Base-by-base conservation (phyloP, 1,139 yeast species). In the Hyphopichia khmerensis region DNA sequence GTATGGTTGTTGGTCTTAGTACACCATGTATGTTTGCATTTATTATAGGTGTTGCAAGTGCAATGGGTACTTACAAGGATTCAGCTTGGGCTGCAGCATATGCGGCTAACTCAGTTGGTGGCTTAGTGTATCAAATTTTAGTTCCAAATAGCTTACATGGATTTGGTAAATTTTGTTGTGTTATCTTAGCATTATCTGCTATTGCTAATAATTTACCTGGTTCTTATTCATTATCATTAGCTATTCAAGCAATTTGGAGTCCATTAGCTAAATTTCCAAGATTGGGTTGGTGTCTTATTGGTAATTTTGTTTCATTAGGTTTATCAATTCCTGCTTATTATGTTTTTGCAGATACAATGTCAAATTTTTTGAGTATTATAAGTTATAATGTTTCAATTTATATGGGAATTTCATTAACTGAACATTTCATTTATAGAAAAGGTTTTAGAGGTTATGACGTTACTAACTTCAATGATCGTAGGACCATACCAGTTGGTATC, bases 281-380 rank as follows among this genome's bases (percentile, higher is more conserved):
- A 43, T 49, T 62, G 37, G 57, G 57, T 13, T 64, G 69, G 67
- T 64, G 66, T 48, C 38, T 62, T 10, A 36, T 56, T 21, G 68
- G 68, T 3, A 62, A 62, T 41, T 54, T 57, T 39, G 53, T 61
- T 5, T 56, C 67, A 1, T 51, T 64, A 36, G 69, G 56, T 3
- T 53, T 64, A 35, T 52, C 64, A 15, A 64, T 64, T 35, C 68
- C 69, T 6, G 69, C 67, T 3, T 64, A 62, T 46, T 64, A 64
- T 45, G 56, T 54, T 15, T 64, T 64, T 44, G 57, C 49, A 21
- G 55, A 48, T 10, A 53, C 65, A 17, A 62, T 64, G 64, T 49
- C 59, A 9, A 60, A 63, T 45, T 64, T 64, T 46, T 50, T 64
- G 48, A 58, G 63, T 17, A 62, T 64, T 39, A 56, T 64, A 33